phyloP scores from a whole-genome alignment of 176 grass and related monocot genomes.

The Bolboschoenus planiculmis region DNA sequence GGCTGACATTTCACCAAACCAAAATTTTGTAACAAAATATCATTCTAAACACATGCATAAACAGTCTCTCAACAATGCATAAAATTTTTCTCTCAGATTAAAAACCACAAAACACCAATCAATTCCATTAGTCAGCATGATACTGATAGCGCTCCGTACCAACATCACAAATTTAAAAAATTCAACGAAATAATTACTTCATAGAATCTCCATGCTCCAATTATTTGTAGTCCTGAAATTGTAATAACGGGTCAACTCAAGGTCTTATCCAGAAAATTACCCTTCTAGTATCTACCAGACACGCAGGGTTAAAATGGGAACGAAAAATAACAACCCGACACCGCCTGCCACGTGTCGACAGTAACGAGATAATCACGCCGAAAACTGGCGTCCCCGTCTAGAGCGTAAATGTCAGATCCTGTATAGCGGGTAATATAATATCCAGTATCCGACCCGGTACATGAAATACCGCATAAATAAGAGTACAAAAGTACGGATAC shows the following conservation, averaged over 20 bases:
- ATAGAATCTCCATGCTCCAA: not conserved
- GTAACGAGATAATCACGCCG: not conserved
- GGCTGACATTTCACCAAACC: not conserved
- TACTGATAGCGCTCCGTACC: not conserved
- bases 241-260: not conserved
- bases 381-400: not conserved
- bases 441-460: not conserved
- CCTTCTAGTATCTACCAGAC: not conserved
- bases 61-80: not conserved
- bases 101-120: not conserved
- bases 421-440: not conserved
- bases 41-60: not conserved
- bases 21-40: not conserved
- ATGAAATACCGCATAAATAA: not conserved
- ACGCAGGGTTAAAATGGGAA: not conserved
- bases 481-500: too few species aligned
- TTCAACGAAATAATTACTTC: too few species aligned
- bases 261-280: not conserved
- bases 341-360: not conserved
- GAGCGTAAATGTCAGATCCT: not conserved
- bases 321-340: too few species aligned
- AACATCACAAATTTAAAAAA: not conserved
- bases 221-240: too few species aligned
- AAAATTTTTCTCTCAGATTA: not conserved
- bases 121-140: not conserved